Evolutionary conservation across 2,329 filamentous ascomycete genomes (phyloP).

Genomic region (Dactylonectria macrodidyma): DNA sequence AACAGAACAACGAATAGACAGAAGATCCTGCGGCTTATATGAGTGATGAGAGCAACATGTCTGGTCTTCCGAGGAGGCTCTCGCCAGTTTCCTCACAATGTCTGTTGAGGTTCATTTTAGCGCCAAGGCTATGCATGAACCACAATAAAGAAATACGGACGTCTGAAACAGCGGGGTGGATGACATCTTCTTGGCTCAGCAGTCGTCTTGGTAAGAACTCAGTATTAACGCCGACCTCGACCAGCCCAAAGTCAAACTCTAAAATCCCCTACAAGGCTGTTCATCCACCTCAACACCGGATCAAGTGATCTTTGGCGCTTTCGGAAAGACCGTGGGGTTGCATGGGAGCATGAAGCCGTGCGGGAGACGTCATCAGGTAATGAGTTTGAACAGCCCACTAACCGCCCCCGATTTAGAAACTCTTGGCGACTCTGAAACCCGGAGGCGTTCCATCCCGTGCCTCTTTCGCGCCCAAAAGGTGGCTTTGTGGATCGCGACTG

Average conservation of each 20-base stretch:
- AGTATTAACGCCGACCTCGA: neutral
- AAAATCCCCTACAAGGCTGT: neutral
- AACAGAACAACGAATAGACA: neutral
- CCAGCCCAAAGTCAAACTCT: neutral
- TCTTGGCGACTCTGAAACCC: neutral
- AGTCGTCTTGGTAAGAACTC: neutral
- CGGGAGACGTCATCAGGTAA: neutral
- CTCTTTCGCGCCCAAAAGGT: neutral
- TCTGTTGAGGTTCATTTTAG: neutral
- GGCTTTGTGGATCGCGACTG: neutral
- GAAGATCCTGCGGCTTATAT: conserved; percentile 13
- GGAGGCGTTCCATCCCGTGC: neutral
- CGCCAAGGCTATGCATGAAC: neutral
- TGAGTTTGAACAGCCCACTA: neutral
- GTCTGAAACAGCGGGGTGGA: neutral
- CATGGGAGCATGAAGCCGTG: neutral
- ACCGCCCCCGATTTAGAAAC: neutral
- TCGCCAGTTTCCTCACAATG: neutral
- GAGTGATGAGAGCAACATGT: neutral
- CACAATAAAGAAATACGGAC: neutral
- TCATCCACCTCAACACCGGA: neutral
- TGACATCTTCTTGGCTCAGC: neutral
- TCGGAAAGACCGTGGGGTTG: neutral
- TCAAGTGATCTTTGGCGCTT: neutral
- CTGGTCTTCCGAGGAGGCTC: neutral